A percentile compares a stretch with the other conserved stretches of the same genome.
These are phyloP conservation scores for Eucalyptus shirleyi DNA, from an alignment of 345 rosid species.

Conservation along the genomic window DNA sequence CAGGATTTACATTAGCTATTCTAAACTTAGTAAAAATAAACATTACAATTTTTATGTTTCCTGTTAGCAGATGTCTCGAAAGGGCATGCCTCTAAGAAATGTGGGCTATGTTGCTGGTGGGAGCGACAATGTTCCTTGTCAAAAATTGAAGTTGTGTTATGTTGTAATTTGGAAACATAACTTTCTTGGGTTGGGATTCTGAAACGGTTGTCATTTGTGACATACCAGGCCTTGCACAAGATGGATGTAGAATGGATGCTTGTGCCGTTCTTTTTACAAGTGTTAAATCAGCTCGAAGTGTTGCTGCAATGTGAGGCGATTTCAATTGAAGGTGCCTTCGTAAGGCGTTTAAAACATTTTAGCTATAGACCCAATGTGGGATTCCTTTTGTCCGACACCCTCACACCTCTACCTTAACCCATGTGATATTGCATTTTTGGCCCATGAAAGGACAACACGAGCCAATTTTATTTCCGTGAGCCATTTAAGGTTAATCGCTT, in stretches of 20 bases:
- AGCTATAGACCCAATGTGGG: background rate
- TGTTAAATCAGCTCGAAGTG: conserved; percentile 65
- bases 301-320: conserved; percentile 6
- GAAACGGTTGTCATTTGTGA: background rate
- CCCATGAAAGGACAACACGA: background rate
- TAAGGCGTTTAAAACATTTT: background rate
- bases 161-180: background rate
- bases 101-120: background rate
- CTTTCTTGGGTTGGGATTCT: background rate
- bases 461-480: background rate
- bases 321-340: background rate
- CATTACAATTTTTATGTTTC: background rate
- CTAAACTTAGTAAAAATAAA: background rate
- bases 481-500: background rate
- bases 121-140: background rate
- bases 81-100: background rate
- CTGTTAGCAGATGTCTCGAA: background rate
- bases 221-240: conserved; percentile 69
- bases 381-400: background rate
- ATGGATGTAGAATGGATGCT: conserved; percentile 80
- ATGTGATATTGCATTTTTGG: background rate
- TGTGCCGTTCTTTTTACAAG: conserved; percentile 76
- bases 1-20: background rate
- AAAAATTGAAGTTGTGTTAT: background rate
- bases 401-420: background rate